Evolutionary conservation across 176 grass and related monocot species (phyloP), one percentile per base, ranked within the genome.

Genomic region (Zea luxurians): DNA sequence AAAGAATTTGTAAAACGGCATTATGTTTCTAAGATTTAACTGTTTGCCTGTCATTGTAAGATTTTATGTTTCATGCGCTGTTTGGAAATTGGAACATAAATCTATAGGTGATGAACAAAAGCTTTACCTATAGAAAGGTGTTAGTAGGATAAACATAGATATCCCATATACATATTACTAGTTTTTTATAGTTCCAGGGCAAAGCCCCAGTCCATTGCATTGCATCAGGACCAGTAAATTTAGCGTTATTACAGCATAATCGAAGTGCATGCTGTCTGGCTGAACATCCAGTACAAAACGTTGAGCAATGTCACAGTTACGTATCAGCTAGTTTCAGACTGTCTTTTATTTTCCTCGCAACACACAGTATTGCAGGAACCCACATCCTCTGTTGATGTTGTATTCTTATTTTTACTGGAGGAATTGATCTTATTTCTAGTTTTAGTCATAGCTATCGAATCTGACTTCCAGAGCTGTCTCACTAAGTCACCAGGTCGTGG

Each of bases 11-110:
- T 83, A 36, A 74, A 50, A 34, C 48, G 54, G 13, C 69, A 37
- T 20, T 49, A 45, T 61, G 50, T 16, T 78, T 63, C 21, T 64
- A 64, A 48, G 4, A 47, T 46, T 20, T n/a, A 8, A 48, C 21
- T 38, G 16, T 75, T 64, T 75, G 37, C 15, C 41, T 37, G 61
- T 75, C 57, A 12, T 61, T 70, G 6, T 46, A 64, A 62, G 35
- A 61, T n/a, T 70, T 5, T 78, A 64, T 62, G 36, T 70, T 42
- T 21, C 10, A 13, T 53, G 9, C 44, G 63, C 45, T 62, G 13
- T 1, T 77, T 68, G 17, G 60, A 77, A 70, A 0, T 77, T 68
- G 17, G 60, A 77, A 70, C 66, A 63, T 84, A 34, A 82, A 64
- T 41, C 18, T 78, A 21, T 77, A 6, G 18, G 67, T 48, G 44